Evolutionary conservation across 2,329 filamentous ascomycete genomes (phyloP).

Genomic region (Penicillium sp.): DNA sequence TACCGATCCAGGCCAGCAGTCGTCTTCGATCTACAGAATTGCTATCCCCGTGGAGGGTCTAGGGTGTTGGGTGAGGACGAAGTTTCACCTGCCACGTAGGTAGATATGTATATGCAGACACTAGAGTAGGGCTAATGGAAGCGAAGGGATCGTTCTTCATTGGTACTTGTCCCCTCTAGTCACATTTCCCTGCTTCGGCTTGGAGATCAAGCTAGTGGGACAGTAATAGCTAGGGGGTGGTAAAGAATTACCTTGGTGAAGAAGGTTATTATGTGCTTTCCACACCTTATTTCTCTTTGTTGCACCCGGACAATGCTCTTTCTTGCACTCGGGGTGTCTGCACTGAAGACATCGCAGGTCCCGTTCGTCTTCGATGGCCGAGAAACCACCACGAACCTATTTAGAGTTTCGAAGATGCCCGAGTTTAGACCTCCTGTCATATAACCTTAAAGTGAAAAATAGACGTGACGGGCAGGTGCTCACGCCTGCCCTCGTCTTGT

Average conservation of each 20-base stretch:
- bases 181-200: too few relatives aligned
- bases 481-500: not conserved
- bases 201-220: too few relatives aligned
- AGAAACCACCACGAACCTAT: too few relatives aligned
- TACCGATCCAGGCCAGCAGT: not conserved
- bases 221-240: too few relatives aligned
- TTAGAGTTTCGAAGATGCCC: not conserved
- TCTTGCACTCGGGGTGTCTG: too few relatives aligned
- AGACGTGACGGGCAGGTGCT: not conserved
- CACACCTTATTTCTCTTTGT: too few relatives aligned
- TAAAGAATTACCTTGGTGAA: too few relatives aligned
- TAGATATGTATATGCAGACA: not conserved
- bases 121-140: not conserved
- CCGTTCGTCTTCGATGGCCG: too few relatives aligned
- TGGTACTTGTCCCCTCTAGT: constrained; percentile 13
- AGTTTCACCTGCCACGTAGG: constrained; percentile 13
- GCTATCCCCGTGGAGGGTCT: not conserved
- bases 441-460: constrained; percentile 10
- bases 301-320: constrained; percentile 5
- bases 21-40: not conserved
- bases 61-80: constrained; percentile 3
- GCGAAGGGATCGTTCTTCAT: constrained; percentile 12
- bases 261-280: too few relatives aligned
- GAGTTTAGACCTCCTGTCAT: constrained; percentile 1
- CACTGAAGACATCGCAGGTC: too few relatives aligned